Conservation (phyloP, 805 yeast species). For the Candida cerambycidarum region DNA sequence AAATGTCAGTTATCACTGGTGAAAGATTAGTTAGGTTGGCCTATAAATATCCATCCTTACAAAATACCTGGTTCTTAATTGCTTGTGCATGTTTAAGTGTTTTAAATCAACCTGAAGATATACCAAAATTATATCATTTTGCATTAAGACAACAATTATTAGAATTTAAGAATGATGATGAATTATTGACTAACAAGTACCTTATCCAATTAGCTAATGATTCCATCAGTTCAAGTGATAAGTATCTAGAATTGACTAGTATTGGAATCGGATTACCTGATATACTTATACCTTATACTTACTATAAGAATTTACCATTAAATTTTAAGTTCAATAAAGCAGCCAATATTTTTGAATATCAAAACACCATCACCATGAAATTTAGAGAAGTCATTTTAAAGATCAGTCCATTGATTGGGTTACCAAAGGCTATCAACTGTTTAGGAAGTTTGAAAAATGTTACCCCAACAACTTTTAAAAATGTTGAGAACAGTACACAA, state of each 20-base stretch:
- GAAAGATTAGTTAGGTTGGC: constrained; percentile 55
- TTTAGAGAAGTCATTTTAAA: constrained; percentile 78
- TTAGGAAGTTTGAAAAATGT: constrained; percentile 60
- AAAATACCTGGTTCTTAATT: constrained; percentile 67
- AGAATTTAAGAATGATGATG: constrained; percentile 25
- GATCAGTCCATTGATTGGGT: constrained; percentile 74
- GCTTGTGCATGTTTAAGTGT: constrained; percentile 82
- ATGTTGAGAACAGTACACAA: constrained; percentile 21
- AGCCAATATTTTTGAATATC: constrained; percentile 37
- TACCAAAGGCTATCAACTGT: constrained; percentile 84
- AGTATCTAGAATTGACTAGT: constrained; percentile 36
- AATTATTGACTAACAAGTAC: constrained; percentile 32
- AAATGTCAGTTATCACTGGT: constrained; percentile 37
- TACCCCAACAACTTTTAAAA: constrained; percentile 53
- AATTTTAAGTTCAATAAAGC: constrained; percentile 31
- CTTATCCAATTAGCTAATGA: constrained; percentile 39
- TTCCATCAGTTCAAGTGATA: constrained; percentile 38
- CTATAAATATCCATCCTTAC: constrained; percentile 52
- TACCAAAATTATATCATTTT: constrained; percentile 72
- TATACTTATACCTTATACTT: constrained; percentile 38
- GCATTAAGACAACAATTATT: constrained; percentile 51
- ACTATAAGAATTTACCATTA: constrained; percentile 38
- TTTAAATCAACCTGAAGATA: constrained; percentile 78
- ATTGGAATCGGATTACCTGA: constrained; percentile 46
- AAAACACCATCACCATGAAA: constrained; percentile 45